Base-by-base conservation (phyloP, 208 protist species). In the Porcisia hertigi region DNA sequence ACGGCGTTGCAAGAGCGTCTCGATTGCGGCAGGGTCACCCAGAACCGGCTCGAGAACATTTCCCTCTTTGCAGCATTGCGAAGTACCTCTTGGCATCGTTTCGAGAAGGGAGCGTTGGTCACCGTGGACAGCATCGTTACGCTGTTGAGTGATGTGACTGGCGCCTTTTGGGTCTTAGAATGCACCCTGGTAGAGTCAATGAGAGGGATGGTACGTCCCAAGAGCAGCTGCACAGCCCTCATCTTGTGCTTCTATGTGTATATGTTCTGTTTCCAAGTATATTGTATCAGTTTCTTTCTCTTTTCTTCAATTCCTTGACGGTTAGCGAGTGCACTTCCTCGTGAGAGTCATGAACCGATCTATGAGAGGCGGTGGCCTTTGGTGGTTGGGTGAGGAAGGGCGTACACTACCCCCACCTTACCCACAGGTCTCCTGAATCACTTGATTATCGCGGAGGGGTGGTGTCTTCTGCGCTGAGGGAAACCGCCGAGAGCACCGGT, bases 21-120 rank as follows among this genome's bases (percentile, higher is more conserved):
- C 45, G 91, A 83, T 77, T 97, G 93, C 62, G 93, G 83, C 36
- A 82, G 82, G 20, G 93, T 97, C 60, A 96, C 73, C 93, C 93
- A 97, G 70, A 91, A 92, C 25, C 86, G 75, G 55, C 92, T 97
- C 23, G 80, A 71, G 67, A 84, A 97, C 18, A 83, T 57, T 25
- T 85, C 72, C 30, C 77, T 47, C 73, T 52, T 84, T n/a, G 88
- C 75, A 1, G 77, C 77, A 8, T 76, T 73, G 11, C 85, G 88
- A 1, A 97, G 85, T 3, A 79, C 69, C 23, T 60, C 43, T 69
- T 97, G 93, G 58, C 80, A 87, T 18, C 69, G 75, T 30, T 82
- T 63, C 14, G 88, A 88, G 78, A 97, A 97, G 20, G 91, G 84
- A 36, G 79, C 79, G 64, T 92, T 93, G 2, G 90, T 97, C 43